Percentiles rank a stretch among this genome's conserved stretches.
phyloP scores from a whole-genome alignment of 148 eudicot species.

The Talinum fruticosum region DNA sequence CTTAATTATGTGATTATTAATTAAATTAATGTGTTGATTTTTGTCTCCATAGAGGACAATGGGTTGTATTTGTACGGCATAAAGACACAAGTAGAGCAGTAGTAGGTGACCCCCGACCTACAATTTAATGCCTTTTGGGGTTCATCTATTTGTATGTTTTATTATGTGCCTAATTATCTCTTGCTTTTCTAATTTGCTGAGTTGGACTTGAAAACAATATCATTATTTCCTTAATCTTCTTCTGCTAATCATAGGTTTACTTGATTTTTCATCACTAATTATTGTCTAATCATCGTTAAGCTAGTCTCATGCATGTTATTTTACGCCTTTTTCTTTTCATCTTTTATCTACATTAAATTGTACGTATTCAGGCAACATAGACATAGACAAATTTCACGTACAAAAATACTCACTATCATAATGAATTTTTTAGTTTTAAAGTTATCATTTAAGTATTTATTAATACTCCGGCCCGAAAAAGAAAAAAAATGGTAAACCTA shows the following conservation, averaged over 20 bases:
- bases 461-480: too few relatives aligned
- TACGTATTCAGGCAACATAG: too few relatives aligned
- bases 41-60: background rate
- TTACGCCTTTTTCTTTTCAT: background rate
- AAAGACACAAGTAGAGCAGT: background rate
- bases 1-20: too few relatives aligned
- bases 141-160: background rate
- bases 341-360: too few relatives aligned
- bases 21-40: too few relatives aligned
- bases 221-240: constrained; percentile 4
- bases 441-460: too few relatives aligned
- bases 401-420: too few relatives aligned
- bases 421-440: too few relatives aligned
- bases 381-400: too few relatives aligned
- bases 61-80: constrained; percentile 12
- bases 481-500: background rate
- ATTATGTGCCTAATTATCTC: constrained; percentile 3
- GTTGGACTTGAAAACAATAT: background rate
- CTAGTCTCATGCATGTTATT: background rate
- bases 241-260: background rate
- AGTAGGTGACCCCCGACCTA: constrained; percentile 9
- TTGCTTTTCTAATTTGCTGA: background rate
- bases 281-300: background rate
- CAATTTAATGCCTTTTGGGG: constrained; percentile 4
- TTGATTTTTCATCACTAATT: background rate